Evolutionary conservation across 345 rosid genomes (phyloP).

Genomic region (Salix arbutifolia): DNA sequence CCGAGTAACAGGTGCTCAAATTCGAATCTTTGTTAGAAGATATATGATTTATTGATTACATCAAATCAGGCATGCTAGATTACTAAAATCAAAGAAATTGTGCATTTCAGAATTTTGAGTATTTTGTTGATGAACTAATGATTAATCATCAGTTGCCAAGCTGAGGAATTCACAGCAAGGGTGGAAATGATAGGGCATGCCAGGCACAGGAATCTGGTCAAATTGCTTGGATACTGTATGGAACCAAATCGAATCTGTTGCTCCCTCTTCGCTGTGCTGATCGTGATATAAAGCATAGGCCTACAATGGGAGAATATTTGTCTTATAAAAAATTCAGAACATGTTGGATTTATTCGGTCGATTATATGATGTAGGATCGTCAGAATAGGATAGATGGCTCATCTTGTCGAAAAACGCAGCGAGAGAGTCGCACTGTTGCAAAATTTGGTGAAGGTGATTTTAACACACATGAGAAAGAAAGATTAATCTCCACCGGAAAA

Average conservation of each 20-base stretch:
- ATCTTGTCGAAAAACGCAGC: slow-evolving; percentile 2
- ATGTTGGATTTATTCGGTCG: neutral
- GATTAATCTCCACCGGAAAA: slow-evolving; percentile 20
- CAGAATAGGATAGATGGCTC: slow-evolving; percentile 16
- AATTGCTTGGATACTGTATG: slow-evolving; percentile 59
- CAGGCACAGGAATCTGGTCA: slow-evolving; percentile 63
- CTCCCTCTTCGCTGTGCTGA: slow-evolving; percentile 67
- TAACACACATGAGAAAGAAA: slow-evolving; percentile 1
- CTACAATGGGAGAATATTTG: slow-evolving; percentile 44
- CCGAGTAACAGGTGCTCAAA: slow-evolving; percentile 37
- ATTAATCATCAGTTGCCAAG: slow-evolving; percentile 31
- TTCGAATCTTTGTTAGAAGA: neutral
- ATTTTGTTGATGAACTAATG: neutral
- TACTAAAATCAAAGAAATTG: neutral
- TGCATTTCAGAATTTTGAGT: neutral
- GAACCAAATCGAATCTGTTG: slow-evolving; percentile 63
- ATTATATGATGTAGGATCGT: slow-evolving; percentile 27
- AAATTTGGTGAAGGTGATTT: neutral
- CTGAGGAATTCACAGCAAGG: slow-evolving; percentile 40
- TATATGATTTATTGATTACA: neutral
- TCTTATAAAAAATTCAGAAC: neutral
- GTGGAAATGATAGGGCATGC: slow-evolving; percentile 48
- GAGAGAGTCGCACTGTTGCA: slow-evolving; percentile 12
- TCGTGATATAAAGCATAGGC: slow-evolving; percentile 52
- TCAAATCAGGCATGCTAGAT: neutral